Conservation (phyloP, 208 protist genomes). For the Borovskyia barvae region DNA sequence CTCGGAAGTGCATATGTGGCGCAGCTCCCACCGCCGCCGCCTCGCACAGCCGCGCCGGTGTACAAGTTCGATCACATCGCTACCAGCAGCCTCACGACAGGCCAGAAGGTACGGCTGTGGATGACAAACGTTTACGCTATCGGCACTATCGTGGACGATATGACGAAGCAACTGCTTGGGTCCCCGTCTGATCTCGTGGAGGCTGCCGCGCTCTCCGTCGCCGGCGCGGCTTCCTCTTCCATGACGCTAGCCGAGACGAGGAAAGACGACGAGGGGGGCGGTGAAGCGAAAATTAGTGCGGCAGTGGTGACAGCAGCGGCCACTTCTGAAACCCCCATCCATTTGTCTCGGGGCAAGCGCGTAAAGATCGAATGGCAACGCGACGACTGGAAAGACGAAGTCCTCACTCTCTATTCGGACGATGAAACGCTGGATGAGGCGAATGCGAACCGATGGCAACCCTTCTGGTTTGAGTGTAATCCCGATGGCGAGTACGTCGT, state of each 20-base stretch:
- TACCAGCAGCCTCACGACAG: constrained; percentile 28
- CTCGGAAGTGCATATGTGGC: constrained; percentile 40
- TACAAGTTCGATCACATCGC: constrained; percentile 44
- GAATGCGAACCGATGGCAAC: constrained; percentile 82
- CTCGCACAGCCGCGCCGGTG: constrained; percentile 17
- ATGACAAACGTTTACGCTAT: constrained; percentile 87
- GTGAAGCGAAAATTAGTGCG: not conserved
- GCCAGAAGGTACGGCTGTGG: constrained; percentile 83
- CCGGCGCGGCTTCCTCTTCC: not conserved
- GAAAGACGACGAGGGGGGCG: not conserved
- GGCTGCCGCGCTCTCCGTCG: not conserved
- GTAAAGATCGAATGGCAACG: constrained; percentile 71
- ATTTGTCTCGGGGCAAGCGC: constrained; percentile 9
- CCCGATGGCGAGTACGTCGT: constrained; percentile 29
- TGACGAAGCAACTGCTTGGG: not conserved
- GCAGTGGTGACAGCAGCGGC: not conserved
- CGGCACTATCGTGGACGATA: constrained; percentile 38
- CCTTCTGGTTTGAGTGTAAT: constrained; percentile 71
- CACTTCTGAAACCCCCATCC: too few species aligned
- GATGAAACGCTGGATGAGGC: constrained; percentile 68
- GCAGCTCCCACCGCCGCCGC: constrained; percentile 39
- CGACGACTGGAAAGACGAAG: constrained; percentile 82
- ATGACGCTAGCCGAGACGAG: not conserved
- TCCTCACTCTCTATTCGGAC: constrained; percentile 67
- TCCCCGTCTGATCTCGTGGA: not conserved